Evolutionary conservation across 192 early-diverging fungal genomes (phyloP), one percentile per base, ranked within the genome.

Genomic region (Podila verticillata): DNA sequence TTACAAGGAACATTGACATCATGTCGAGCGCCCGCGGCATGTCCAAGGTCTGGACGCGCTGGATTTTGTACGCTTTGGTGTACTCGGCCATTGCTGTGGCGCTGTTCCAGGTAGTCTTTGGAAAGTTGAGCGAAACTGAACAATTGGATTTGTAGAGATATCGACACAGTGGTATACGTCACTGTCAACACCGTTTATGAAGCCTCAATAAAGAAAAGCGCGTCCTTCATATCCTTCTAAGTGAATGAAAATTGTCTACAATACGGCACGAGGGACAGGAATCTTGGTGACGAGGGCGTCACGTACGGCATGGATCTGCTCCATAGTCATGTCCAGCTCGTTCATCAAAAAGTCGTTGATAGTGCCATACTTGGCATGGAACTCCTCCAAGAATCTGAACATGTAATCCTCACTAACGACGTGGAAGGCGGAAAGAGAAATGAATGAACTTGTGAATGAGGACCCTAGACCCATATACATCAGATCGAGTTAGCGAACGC

Each of bases 291-390:
- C 49, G 66, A 87, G 74, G 17, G 79, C 70, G 51, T 84, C 69
- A 48, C 84, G 73, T 24, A 87, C 81, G 24, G 65, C 69, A 24
- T 80, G 34, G 32, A 85, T 68, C 32, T 85, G 74, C 12, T 83
- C 75, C 56, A 68, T 44, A 8, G 74, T 82, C 62, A 87, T 70
- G 26, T 74, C 69, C 59, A 84, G 70, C 60, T 85, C 68, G 12
- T 77, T 79, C 8, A 54, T 56, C 39, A 87, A 68, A 72, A 85
- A 87, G 26, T 75, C 84, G 60, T 82, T 62, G 63, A 87, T 84
- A 4, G 84, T 84, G n/a, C 86, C 86, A 61, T 87, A 87, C 57
- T 77, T 77, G 28, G 70, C 79, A 30, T 82, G 73, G 32, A 87
- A 84, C 49, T 80, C 63, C n/a, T 66, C 49, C 68, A 87, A 57